phyloP scores from a whole-genome alignment of 2,329 filamentous ascomycete genomes.

The Myriosclerotinia scirpicola region DNA sequence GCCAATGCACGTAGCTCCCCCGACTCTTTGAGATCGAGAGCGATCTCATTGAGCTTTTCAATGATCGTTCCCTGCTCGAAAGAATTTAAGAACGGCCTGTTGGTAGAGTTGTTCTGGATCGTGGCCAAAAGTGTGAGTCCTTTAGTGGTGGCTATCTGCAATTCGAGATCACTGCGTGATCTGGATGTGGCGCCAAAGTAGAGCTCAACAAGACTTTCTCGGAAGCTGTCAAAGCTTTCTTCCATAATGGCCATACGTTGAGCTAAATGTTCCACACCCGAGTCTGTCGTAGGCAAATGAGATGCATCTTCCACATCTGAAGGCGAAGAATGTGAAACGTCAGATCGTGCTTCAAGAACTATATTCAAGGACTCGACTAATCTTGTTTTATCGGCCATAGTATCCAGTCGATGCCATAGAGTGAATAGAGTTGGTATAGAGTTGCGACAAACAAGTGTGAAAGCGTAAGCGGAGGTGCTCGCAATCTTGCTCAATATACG shows the following conservation, averaged over 20 bases:
- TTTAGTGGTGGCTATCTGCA: constrained; percentile 32
- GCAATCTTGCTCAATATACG: constrained; percentile 23
- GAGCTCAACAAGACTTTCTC: constrained; percentile 20
- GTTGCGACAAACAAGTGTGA: constrained; percentile 1
- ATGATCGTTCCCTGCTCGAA: constrained; percentile 34
- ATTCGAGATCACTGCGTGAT: constrained; percentile 27
- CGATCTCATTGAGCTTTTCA: constrained; percentile 33
- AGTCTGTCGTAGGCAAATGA: neutral
- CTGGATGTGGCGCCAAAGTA: constrained; percentile 33
- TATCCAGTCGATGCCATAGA: constrained; percentile 17
- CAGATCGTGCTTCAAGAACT: constrained; percentile 34
- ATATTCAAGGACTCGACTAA: constrained; percentile 37
- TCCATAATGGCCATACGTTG: neutral
- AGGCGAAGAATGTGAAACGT: constrained; percentile 16
- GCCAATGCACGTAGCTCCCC: constrained; percentile 29
- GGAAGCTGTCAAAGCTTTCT: constrained; percentile 22
- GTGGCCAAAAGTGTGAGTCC: constrained; percentile 34
- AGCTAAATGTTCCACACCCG: neutral
- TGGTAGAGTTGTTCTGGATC: constrained; percentile 29
- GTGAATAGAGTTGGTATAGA: constrained; percentile 11
- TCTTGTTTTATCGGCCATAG: constrained; percentile 24
- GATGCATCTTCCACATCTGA: neutral
- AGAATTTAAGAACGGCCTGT: constrained; percentile 28
- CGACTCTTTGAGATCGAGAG: constrained; percentile 24
- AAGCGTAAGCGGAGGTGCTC: constrained; percentile 19